Evolutionary conservation across 495 filamentous ascomycete species (phyloP).

Genomic region (Parathielavia appendiculata): DNA sequence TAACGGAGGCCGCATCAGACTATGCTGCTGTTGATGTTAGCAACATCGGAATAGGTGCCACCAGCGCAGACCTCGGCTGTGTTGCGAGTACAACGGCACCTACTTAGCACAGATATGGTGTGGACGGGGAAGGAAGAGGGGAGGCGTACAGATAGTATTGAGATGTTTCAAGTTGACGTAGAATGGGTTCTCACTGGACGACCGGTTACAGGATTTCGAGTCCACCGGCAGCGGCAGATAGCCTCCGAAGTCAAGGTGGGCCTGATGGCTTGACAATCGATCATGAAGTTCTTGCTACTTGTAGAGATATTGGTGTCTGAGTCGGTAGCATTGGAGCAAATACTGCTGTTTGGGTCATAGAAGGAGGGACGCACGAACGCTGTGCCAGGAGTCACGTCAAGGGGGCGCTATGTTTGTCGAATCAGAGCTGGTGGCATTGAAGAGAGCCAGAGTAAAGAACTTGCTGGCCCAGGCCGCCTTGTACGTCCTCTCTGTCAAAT

Average conservation of each 20-base stretch:
- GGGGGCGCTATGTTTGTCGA: background rate
- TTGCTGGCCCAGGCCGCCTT: constrained; percentile 44
- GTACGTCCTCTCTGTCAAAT: constrained; percentile 35
- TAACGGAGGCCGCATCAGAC: constrained; percentile 37
- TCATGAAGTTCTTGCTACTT: constrained; percentile 22
- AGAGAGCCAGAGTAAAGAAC: constrained; percentile 16
- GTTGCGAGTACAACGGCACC: background rate
- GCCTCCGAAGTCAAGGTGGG: constrained; percentile 10
- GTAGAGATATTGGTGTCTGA: no score
- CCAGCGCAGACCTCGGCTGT: constrained; percentile 24
- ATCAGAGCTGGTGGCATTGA: constrained; percentile 21
- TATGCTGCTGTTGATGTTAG: constrained; percentile 39
- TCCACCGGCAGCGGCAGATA: constrained; percentile 16
- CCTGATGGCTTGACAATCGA: constrained; percentile 5
- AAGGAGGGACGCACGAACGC: no score
- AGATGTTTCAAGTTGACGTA: constrained; percentile 22
- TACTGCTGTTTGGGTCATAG: no score
- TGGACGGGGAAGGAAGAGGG: background rate
- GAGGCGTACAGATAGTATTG: constrained; percentile 16
- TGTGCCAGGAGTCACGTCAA: constrained; percentile 3
- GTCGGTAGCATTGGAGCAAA: no score
- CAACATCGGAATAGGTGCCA: constrained; percentile 23
- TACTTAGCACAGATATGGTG: background rate
- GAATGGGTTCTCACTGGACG: constrained; percentile 23
- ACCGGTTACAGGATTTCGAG: background rate